Base-by-base conservation (phyloP, 257 asterid species). In the Salvia rosmarinus region DNA sequence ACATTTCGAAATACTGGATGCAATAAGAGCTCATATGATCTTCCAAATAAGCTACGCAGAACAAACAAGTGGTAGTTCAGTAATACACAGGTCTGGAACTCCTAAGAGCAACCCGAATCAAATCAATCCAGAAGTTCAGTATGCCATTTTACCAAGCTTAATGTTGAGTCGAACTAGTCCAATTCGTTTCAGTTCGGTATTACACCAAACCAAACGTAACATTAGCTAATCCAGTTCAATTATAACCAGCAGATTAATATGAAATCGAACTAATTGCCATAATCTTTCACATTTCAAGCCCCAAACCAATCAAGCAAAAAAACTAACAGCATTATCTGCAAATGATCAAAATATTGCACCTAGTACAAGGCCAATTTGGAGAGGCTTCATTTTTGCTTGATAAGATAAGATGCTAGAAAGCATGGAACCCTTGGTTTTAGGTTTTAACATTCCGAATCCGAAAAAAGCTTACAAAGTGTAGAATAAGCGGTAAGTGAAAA, bases 271-370 rank as follows among this genome's bases (percentile, higher is more conserved):
- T 13, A 60, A 2, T 16, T 6, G 42, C 62, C 44, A 17, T 14
- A 3, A 34, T 49, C 10, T 17, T 5, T 5, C 30, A 14, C 10
- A 12, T 25, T 60, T 20, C 13, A 71, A 71, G 63, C 42, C 13
- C 46, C n/a, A 40, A 43, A 55, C 37, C 60, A 59, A 10, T 44
- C 17, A 58, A 70, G 57, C 20, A 42, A 44, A 57, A 55, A 54
- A 3, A 68, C 20, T 5, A 17, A 21, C 20, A 44, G 23, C 50
- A 30, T 17, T 46, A 9, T 46, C 59, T 7, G 17, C 14, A 34
- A 47, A 20, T 21, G 20, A 11, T 28, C 42, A 60, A 25, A 44
- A 8, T 1, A 60, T 16, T 30, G 19, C 46, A 40, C 32, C 10
- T 52, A n/a, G n/a, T n/a, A n/a, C n/a, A n/a, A n/a, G n/a, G n/a